Evolutionary conservation across 768 basidiomycete species (phyloP).

Genomic region (Collybiopsis luxurians): DNA sequence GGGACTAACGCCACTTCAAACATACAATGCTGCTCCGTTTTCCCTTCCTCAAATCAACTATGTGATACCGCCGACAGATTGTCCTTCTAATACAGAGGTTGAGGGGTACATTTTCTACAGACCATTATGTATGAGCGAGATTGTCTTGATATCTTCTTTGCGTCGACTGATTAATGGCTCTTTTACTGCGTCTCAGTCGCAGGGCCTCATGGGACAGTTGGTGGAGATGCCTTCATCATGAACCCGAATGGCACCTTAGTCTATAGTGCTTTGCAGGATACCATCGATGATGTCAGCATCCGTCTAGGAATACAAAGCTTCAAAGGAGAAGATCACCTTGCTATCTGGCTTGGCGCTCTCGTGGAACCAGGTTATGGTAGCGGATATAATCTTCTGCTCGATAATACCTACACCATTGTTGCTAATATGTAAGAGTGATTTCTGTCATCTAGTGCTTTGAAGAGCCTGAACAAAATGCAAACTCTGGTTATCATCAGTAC

Average conservation of each 20-base stretch:
- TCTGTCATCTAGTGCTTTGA: background rate
- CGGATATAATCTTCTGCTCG: background rate
- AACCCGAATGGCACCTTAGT: conserved; percentile 3
- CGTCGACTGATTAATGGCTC: too few species aligned
- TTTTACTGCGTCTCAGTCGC: too few species aligned
- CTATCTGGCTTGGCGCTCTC: background rate
- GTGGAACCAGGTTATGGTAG: background rate
- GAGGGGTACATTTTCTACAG: background rate
- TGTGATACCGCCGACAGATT: background rate
- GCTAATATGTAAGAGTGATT: background rate
- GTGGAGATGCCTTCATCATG: background rate
- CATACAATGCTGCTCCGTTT: background rate
- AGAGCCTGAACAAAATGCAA: background rate
- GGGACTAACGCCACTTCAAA: background rate
- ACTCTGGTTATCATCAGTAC: background rate
- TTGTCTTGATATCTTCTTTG: background rate
- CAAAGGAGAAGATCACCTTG: background rate
- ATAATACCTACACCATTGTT: background rate
- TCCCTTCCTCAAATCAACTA: background rate
- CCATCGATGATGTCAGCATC: background rate
- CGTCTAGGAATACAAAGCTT: background rate
- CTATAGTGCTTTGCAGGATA: background rate
- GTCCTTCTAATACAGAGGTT: background rate
- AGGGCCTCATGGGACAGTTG: background rate
- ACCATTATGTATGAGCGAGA: background rate